Evolutionary conservation across 2,329 filamentous ascomycete species (phyloP).

Genomic region (Coniochaeta hoffmannii): DNA sequence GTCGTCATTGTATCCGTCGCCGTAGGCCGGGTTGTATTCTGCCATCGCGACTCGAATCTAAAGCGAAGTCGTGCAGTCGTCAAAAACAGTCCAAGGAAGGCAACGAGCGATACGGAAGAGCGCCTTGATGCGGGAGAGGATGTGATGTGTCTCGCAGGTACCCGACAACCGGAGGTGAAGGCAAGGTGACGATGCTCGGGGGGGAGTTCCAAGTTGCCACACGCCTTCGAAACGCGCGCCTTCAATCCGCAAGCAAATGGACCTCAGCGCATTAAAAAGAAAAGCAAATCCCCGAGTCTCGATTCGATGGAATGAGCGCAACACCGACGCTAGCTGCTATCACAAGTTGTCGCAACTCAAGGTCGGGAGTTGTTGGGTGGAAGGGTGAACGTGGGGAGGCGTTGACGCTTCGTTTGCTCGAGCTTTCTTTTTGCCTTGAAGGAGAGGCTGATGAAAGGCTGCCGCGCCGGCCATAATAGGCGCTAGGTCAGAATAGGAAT

Average conservation of each 20-base stretch:
- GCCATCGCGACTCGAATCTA: not conserved
- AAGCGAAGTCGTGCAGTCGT: not conserved
- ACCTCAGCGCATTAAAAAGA: not conserved
- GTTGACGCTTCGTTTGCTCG: not conserved
- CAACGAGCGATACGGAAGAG: not conserved
- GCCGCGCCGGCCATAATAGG: not conserved
- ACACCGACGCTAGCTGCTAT: not conserved
- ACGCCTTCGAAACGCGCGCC: not conserved
- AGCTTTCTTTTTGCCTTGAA: slow-evolving; percentile 1
- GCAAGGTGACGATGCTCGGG: not conserved
- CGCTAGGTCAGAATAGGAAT: not conserved
- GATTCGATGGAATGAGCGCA: not conserved
- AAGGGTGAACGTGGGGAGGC: not conserved
- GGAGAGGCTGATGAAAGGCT: not conserved
- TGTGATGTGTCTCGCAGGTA: too few species aligned
- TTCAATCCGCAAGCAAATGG: not conserved
- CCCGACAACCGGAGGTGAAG: not conserved
- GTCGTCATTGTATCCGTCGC: slow-evolving; percentile 36
- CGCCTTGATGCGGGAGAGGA: too few species aligned
- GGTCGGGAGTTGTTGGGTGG: not conserved
- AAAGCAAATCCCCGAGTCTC: not conserved
- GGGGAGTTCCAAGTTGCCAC: not conserved
- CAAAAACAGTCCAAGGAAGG: not conserved
- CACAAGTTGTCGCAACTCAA: not conserved
- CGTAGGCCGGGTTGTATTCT: slow-evolving; percentile 12